Percentiles rank a stretch among this genome's conserved stretches.
Evolutionary conservation across 2,329 filamentous ascomycete species (phyloP).

Genomic region (Aspergillus ochraceoroseus): DNA sequence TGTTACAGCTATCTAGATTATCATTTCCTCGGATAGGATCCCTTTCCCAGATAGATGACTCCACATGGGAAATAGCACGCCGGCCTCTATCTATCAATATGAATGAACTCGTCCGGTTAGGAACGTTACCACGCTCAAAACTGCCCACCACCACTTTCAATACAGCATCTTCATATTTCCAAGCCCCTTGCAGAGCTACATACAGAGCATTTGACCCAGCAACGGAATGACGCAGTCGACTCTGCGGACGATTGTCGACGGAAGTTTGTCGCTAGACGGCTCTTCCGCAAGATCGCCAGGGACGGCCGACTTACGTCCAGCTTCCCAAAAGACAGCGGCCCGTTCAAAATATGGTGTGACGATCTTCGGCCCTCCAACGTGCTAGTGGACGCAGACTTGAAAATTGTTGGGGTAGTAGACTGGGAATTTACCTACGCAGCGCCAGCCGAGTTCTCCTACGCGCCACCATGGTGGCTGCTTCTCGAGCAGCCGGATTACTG

Average conservation of each 20-base stretch:
- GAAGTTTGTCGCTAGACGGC: conserved; percentile 21
- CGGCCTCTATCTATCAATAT: conserved; percentile 45
- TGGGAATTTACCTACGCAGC: conserved; percentile 24
- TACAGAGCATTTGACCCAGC: conserved; percentile 37
- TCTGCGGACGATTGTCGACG: conserved; percentile 23
- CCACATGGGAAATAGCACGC: conserved; percentile 25
- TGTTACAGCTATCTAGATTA: conserved; percentile 38
- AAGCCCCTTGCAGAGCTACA: conserved; percentile 42
- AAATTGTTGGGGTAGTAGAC: conserved; percentile 20
- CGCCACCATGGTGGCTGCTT: conserved; percentile 22
- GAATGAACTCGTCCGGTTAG: conserved; percentile 36
- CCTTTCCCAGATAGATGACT: conserved; percentile 26
- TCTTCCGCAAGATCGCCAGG: conserved; percentile 22
- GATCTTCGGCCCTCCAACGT: conserved; percentile 22
- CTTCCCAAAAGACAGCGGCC: conserved; percentile 9
- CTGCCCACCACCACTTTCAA: conserved; percentile 21
- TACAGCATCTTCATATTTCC: conserved; percentile 37
- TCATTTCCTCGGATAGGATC: conserved; percentile 42
- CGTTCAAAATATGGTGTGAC: conserved; percentile 26
- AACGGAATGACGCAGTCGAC: conserved; percentile 40
- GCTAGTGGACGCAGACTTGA: conserved; percentile 12
- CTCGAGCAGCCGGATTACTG: conserved; percentile 10
- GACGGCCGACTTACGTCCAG: conserved; percentile 6
- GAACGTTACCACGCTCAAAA: conserved; percentile 20
- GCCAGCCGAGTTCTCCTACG: conserved; percentile 18